These are phyloP conservation scores for Serendipita sp. DNA, from an alignment of 768 basidiomycete species.

Conservation along the genomic window DNA sequence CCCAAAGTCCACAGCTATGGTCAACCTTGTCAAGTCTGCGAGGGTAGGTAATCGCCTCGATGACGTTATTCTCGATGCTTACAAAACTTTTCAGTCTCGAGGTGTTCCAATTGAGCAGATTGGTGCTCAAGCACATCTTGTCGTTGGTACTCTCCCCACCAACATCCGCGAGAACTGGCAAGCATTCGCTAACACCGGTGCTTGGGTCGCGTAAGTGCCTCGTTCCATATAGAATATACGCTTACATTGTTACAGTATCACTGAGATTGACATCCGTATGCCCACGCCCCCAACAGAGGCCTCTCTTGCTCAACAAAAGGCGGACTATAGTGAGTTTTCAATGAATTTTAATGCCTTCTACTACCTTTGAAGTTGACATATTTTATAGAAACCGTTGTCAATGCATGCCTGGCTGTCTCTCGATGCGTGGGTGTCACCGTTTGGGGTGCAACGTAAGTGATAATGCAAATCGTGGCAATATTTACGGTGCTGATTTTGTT, in stretches of 20 bases:
- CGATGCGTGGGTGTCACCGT: constrained; percentile 31
- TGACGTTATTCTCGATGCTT: neutral
- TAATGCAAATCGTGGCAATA: neutral
- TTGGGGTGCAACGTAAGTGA: constrained; percentile 24
- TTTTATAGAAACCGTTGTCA: constrained; percentile 26
- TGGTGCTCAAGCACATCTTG: constrained; percentile 2
- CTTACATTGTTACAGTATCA: neutral
- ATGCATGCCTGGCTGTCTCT: constrained; percentile 28
- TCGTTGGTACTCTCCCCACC: constrained; percentile 2
- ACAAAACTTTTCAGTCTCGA: neutral
- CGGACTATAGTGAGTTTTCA: neutral
- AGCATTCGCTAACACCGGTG: neutral
- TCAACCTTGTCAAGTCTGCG: constrained; percentile 1
- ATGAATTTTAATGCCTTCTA: neutral
- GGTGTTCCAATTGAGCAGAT: constrained; percentile 6
- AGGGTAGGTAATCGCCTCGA: neutral
- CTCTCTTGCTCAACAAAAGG: constrained; percentile 9
- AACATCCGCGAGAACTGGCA: constrained; percentile 1
- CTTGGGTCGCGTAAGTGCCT: neutral
- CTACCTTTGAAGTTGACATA: neutral
- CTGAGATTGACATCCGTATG: constrained; percentile 11
- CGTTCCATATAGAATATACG: neutral
- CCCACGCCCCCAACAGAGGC: constrained; percentile 5
- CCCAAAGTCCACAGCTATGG: neutral
- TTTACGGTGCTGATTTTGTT: constrained; percentile 7